A percentile compares a stretch with the other conserved stretches of the same genome.
Conservation (phyloP, 352 stramenopile species). For the Globisporangium carolinianum region DNA sequence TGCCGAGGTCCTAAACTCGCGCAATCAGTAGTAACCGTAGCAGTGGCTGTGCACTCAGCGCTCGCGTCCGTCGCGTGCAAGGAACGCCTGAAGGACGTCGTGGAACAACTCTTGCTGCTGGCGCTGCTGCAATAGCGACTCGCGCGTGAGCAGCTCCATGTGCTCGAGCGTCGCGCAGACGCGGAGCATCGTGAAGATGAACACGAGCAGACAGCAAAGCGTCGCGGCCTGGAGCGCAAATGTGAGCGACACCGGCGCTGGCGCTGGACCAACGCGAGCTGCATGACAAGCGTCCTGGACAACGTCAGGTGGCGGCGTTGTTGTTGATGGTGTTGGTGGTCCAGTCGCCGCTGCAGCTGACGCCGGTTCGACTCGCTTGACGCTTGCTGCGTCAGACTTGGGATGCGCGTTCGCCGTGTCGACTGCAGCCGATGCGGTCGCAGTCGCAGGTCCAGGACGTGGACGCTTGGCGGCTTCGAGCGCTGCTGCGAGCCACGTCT, state of each 20-base stretch:
- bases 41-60: neutral
- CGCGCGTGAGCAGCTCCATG: constrained; percentile 49
- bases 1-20: too few species aligned
- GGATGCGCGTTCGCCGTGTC: neutral
- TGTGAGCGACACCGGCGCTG: constrained; percentile 3
- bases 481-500: constrained; percentile 44
- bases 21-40: too few species aligned
- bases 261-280: neutral
- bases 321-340: neutral
- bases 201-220: constrained; percentile 50
- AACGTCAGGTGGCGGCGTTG: neutral
- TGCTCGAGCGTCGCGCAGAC: constrained; percentile 47
- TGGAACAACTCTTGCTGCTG: constrained; percentile 65
- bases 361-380: neutral
- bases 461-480: constrained; percentile 12
- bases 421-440: neutral
- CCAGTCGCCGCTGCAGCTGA: neutral
- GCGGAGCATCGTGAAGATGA: constrained; percentile 66
- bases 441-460: neutral
- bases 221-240: constrained; percentile 32
- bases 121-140: constrained; percentile 46
- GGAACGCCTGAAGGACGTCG: constrained; percentile 41
- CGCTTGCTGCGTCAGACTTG: neutral
- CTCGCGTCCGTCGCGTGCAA: constrained; percentile 2
- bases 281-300: neutral